Evolutionary conservation across 2,329 filamentous ascomycete genomes (phyloP), one percentile per base, ranked within the genome.

Genomic region (Trichophyton simii): DNA sequence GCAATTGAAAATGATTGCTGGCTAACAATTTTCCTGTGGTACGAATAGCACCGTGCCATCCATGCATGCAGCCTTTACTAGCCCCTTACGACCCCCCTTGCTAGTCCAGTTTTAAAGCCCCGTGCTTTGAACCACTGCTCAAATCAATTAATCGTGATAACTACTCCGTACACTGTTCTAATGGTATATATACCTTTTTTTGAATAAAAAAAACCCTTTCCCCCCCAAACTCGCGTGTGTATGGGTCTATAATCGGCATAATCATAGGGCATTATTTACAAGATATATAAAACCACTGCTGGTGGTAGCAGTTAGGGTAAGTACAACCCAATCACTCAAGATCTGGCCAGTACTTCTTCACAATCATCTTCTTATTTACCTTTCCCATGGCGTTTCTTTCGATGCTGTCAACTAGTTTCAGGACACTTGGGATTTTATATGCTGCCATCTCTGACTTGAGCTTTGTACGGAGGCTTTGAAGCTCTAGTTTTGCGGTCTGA

Each of bases 321-420:
- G 34, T 13, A 4, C 9, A 44, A 18, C 13, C 42, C 6, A 41
- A 57, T 46, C 22, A 60, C 34, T 18, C 50, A 28, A 46, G 57
- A 2, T 63, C 64, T 34, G 68, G 68, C 68, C 68, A 76, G 63
- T 75, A 73, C 62, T 73, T 74, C 63, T 72, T 68, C 34, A 75
- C 63, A 18, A 76, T 68, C 18, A 67, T 67, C 64, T 75, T 76
- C 67, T 76, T 76, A 64, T 76, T 76, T 25, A 76, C 73, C 79
- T 99, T 99, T 50, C 94, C 94, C 94, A 99, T 99, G 36, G 91
- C 92, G 74, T 96, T 96, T 67, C 88, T 79, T 11, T 88, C 87
- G 64, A 96, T 91, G 44, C 83, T 75, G 55, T 89, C 85, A 18
- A 97, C 89, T 4, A 95, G 77, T 72, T 84, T 87, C 73, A 97